Percentiles rank a stretch among this genome's conserved stretches.
phyloP scores from a whole-genome alignment of 1,284 basidiomycete genomes.

The Mrakiaceae sp. region DNA sequence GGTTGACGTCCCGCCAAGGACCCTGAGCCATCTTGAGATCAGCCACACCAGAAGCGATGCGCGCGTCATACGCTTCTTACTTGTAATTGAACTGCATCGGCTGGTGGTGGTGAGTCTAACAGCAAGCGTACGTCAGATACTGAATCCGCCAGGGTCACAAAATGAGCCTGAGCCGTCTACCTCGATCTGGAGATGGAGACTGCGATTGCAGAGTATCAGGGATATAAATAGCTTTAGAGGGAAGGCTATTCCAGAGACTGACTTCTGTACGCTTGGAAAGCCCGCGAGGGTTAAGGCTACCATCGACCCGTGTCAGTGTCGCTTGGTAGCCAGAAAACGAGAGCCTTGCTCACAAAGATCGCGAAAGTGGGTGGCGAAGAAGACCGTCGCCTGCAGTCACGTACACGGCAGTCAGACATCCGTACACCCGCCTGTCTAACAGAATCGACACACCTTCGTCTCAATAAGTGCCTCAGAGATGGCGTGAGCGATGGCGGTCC shows the following conservation, averaged over 20 bases:
- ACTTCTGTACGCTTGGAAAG: conserved; percentile 63
- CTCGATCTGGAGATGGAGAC: conserved; percentile 70
- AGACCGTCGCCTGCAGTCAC: conserved; percentile 46
- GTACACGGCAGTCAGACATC: too few relatives aligned
- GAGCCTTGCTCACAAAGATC: conserved; percentile 22
- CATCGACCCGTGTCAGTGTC: background rate
- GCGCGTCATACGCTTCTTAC: conserved; percentile 38
- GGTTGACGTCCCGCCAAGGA: conserved; percentile 52
- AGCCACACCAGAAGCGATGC: background rate
- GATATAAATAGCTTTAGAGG: conserved; percentile 22
- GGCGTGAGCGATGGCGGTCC: conserved; percentile 80
- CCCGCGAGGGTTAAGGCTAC: conserved; percentile 46
- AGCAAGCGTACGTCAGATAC: background rate
- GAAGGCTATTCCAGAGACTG: conserved; percentile 30
- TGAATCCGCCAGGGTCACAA: background rate
- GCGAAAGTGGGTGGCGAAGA: conserved; percentile 69
- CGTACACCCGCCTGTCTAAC: conserved; percentile 34
- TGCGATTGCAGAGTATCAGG: conserved; percentile 27
- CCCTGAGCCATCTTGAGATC: conserved; percentile 34
- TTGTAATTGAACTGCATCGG: conserved; percentile 69
- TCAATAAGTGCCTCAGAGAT: conserved; percentile 76
- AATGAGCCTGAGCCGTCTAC: conserved; percentile 34
- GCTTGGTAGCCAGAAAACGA: background rate
- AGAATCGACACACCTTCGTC: background rate
- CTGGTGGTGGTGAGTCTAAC: conserved; percentile 36